Evolutionary conservation across 345 rosid species (phyloP).

Genomic region (Hibiscus mutabilis): DNA sequence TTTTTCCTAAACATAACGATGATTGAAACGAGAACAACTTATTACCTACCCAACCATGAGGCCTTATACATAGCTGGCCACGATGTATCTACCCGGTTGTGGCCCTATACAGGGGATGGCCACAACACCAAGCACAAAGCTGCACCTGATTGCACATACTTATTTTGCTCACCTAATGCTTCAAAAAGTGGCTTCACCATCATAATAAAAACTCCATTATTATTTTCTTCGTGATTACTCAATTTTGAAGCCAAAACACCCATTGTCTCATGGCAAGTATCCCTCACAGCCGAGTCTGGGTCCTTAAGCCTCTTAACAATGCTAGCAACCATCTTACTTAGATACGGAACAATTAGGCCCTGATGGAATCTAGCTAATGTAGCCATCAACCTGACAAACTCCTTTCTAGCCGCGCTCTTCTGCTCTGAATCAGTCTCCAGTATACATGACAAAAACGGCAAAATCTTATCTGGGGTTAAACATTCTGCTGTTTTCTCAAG

Average conservation of each 20-base stretch:
- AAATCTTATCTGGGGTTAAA: slow-evolving; percentile 45
- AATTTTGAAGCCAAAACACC: slow-evolving; percentile 60
- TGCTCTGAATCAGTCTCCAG: slow-evolving; percentile 70
- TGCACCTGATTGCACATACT: slow-evolving; percentile 75
- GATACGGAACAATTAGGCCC: slow-evolving; percentile 39
- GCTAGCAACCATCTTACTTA: slow-evolving; percentile 65
- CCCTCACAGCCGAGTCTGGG: slow-evolving; percentile 73
- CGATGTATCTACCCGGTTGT: too few species aligned
- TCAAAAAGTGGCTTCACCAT: slow-evolving; percentile 80
- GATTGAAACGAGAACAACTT: too few species aligned
- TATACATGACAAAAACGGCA: slow-evolving; percentile 72
- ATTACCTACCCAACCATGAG: too few species aligned
- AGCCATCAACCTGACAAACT: slow-evolving; percentile 62
- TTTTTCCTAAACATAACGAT: too few species aligned
- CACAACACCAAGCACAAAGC: slow-evolving; percentile 88
- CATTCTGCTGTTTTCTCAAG: slow-evolving; percentile 62
- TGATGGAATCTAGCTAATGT: slow-evolving; percentile 50
- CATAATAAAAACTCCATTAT: slow-evolving; percentile 45
- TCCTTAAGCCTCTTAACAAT: slow-evolving; percentile 87
- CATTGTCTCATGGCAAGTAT: slow-evolving; percentile 77
- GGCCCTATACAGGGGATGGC: too few species aligned
- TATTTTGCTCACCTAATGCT: slow-evolving; percentile 90
- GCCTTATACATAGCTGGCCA: too few species aligned
- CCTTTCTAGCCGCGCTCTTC: slow-evolving; percentile 62
- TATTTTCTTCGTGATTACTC: slow-evolving; percentile 31